These are phyloP conservation scores for Fusarium pseudocircinatum DNA, from an alignment of 2,329 filamentous ascomycete species.

Conservation along the genomic window DNA sequence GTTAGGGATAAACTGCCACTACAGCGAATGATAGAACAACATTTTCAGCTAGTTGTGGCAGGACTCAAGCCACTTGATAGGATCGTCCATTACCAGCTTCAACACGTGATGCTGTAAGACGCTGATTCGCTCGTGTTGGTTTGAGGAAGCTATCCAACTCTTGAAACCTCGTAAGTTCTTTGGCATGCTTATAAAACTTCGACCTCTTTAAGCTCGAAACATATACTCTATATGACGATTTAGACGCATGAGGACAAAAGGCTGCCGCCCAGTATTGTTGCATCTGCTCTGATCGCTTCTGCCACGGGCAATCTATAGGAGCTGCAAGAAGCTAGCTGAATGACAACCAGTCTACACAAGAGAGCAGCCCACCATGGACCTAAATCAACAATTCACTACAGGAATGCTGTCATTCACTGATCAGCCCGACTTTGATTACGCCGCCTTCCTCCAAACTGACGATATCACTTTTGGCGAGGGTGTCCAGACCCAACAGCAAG, in stretches of 20 bases:
- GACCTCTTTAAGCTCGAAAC: background rate
- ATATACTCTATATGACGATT: background rate
- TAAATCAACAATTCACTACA: conserved; percentile 39
- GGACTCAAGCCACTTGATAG: conserved; percentile 19
- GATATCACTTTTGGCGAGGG: conserved; percentile 36
- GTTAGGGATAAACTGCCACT: conserved; percentile 30
- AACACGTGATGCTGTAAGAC: conserved; percentile 35
- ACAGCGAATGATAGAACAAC: conserved; percentile 16
- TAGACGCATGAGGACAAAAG: background rate
- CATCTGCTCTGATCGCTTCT: background rate
- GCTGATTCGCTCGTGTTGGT: conserved; percentile 32
- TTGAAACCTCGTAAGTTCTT: conserved; percentile 4
- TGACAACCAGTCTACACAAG: background rate
- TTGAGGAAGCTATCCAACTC: background rate
- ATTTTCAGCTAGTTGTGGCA: conserved; percentile 18
- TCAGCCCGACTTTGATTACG: conserved; percentile 52
- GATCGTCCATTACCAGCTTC: conserved; percentile 16
- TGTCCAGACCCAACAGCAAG: conserved; percentile 21
- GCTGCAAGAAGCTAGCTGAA: background rate
- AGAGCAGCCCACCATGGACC: conserved; percentile 41
- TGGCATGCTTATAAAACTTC: background rate
- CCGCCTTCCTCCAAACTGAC: conserved; percentile 49
- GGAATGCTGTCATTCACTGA: conserved; percentile 46
- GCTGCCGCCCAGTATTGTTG: background rate
- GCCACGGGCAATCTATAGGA: background rate